A percentile compares a stretch with the other conserved stretches of the same genome.
Conservation (phyloP, 257 asterid genomes). For the Fraxinus americana region DNA sequence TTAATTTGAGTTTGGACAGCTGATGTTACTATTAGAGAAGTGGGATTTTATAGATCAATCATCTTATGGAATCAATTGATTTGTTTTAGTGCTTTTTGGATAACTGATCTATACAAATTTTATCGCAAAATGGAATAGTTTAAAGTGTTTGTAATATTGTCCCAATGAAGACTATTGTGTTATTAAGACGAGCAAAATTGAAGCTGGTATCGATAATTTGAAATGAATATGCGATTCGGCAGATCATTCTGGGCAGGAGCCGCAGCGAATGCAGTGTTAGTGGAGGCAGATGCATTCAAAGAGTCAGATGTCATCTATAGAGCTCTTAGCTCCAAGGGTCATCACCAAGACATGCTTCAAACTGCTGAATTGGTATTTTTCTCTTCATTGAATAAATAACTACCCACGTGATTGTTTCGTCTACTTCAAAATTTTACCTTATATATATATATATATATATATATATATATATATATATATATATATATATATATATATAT, state of each 20-base stretch:
- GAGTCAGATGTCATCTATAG: slow-evolving; percentile 86
- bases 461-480: no score
- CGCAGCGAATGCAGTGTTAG: slow-evolving; percentile 75
- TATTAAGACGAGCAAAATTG: not conserved
- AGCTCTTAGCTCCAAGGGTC: slow-evolving; percentile 84
- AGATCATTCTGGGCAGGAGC: slow-evolving; percentile 89
- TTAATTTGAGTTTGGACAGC: not conserved
- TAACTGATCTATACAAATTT: not conserved
- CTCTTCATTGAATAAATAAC: not conserved
- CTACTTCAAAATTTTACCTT: not conserved
- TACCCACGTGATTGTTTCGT: not conserved
- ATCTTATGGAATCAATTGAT: no score
- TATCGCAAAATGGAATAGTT: not conserved
- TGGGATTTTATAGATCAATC: not conserved
- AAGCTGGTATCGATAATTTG: not conserved
- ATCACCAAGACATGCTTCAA: slow-evolving; percentile 95
- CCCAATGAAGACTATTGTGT: not conserved
- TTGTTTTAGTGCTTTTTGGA: not conserved
- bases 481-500: no score
- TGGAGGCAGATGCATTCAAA: slow-evolving; percentile 97
- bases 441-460: no score
- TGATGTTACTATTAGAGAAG: not conserved
- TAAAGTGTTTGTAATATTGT: not conserved
- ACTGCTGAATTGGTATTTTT: slow-evolving; percentile 68
- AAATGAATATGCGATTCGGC: slow-evolving; percentile 5